Evolutionary conservation across 352 stramenopile species (phyloP), one percentile per base, ranked within the genome.

Genomic region (Globisporangium perplexum): DNA sequence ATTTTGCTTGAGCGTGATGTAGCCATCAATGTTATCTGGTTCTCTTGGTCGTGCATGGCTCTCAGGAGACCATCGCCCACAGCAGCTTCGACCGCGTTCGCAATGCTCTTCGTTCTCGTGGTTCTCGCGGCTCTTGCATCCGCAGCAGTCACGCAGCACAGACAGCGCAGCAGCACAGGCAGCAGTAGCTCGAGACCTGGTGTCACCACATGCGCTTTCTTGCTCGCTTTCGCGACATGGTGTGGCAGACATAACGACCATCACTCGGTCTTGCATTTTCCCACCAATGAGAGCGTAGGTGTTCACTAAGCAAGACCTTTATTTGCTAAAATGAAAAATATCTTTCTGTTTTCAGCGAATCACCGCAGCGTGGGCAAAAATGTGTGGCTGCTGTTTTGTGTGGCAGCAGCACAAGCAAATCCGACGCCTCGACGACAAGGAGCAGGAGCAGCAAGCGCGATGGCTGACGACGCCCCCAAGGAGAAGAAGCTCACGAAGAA

Each of bases 401-500:
- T n/a, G n/a, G n/a, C n/a, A n/a, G 10, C 6, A 10, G 12, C 41
- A 60, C 36, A 50, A 60, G 18, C 47, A 38, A 60, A 60, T 56
- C 41, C 46, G 48, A 28, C 20, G 26, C 17, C 12, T 6, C 7
- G 24, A 36, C 30, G 35, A 50, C 30, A 15, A 45, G 33, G 23
- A 30, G 26, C 44, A 41, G 43, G 12, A 46, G 7, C 12, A 47
- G 42, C 45, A 43, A 50, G 47, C 49, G 59, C 60, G 35, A 86
- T 86, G 74, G 70, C 72, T 33, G 74, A 86, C 72, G 56, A 53
- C 35, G 72, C 68, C 47, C 77, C 74, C 23, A 90, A 79, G 65
- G 69, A 77, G 59, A 83, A 94, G 75, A 90, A 94, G 63, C 69
- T 94, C 41, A 94, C 84, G 14, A 94, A 94, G 77, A 94, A 94